Percentiles rank a stretch among this genome's conserved stretches.
These are phyloP conservation scores for Thermothielavioides terrestris DNA, from an alignment of 495 filamentous ascomycete genomes.

Conservation along the genomic window DNA sequence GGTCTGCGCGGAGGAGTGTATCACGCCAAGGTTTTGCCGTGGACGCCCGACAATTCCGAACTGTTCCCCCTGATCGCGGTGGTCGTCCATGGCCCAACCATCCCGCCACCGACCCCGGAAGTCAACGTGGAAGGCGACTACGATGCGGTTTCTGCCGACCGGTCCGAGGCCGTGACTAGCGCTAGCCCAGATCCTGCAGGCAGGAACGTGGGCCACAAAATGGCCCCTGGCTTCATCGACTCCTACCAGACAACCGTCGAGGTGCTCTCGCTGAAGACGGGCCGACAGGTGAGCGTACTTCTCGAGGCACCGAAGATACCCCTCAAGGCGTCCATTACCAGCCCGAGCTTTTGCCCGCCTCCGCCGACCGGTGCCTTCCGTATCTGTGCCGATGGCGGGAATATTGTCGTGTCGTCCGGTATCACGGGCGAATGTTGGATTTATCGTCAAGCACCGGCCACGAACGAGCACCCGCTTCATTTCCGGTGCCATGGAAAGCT, in stretches of 20 bases:
- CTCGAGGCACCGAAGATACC: constrained; percentile 46
- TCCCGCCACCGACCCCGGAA: constrained; percentile 27
- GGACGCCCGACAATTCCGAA: constrained; percentile 27
- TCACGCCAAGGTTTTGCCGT: constrained; percentile 68
- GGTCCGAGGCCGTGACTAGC: constrained; percentile 29
- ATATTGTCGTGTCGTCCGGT: constrained; percentile 65
- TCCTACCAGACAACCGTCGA: constrained; percentile 79
- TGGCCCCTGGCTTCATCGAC: constrained; percentile 32
- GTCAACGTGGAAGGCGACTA: constrained; percentile 30
- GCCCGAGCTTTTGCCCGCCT: constrained; percentile 49
- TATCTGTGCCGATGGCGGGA: constrained; percentile 57
- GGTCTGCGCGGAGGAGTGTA: constrained; percentile 73
- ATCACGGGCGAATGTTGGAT: constrained; percentile 79
- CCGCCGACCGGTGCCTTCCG: constrained; percentile 61
- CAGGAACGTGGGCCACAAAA: constrained; percentile 8
- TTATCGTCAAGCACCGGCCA: constrained; percentile 40
- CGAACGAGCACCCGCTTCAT: constrained; percentile 25
- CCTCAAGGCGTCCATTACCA: constrained; percentile 42
- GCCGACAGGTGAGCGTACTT: constrained; percentile 58
- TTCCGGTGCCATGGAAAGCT: constrained; percentile 71
- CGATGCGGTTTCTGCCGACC: constrained; percentile 32
- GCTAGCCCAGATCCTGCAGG: constrained; percentile 18
- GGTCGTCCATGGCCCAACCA: constrained; percentile 63
- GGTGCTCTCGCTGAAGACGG: constrained; percentile 67
- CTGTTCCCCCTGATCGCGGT: constrained; percentile 60